Evolutionary conservation across 2,329 filamentous ascomycete genomes (phyloP), one percentile per base, ranked within the genome.

Genomic region (Phialophora tarda): DNA sequence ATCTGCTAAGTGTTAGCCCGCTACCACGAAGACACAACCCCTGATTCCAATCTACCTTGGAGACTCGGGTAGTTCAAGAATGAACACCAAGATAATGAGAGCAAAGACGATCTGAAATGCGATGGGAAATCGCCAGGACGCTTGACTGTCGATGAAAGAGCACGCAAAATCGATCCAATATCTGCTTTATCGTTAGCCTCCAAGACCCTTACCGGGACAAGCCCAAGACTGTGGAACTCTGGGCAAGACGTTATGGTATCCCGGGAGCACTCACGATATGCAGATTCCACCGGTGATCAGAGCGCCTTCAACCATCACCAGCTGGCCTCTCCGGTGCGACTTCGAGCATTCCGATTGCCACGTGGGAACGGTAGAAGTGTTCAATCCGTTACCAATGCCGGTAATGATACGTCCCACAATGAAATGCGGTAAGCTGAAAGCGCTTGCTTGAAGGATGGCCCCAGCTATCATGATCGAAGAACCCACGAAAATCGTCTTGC

Each of bases 401-500:
- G 53, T 41, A n/a, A 68, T 50, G 47, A 67, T 44, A 47, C 63
- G 57, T 24, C 68, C 67, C n/a, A 56, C 63, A 32, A 67, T 64
- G 12, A 70, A 32, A 26, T 74, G 74, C 14, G 66, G 28, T 14
- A 74, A 64, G 0, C 69, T 68, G 53, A 67, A 75, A 21, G 73
- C 48, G 48, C 70, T 66, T 5, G 71, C 75, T 66, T 79, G 77
- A 58, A 80, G 78, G 48, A 76, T 64, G 21, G 79, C 77, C 53
- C 78, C 78, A 48, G 79, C 62, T 8, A 79, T 76, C 78, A 80
- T 78, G 68, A 88, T 84, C 34, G 84, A 75, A 26, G 85, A 82
- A 57, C 87, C 87, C 41, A 84, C 78, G 71, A 88, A 86, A 67
- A 84, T 83, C 8, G 85, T 83, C 69, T 75, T 79, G 12, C 76